A percentile compares a stretch with the other conserved stretches of the same genome.
phyloP scores from a whole-genome alignment of 2,329 filamentous ascomycete genomes.

The Aspergillus calidoustus region DNA sequence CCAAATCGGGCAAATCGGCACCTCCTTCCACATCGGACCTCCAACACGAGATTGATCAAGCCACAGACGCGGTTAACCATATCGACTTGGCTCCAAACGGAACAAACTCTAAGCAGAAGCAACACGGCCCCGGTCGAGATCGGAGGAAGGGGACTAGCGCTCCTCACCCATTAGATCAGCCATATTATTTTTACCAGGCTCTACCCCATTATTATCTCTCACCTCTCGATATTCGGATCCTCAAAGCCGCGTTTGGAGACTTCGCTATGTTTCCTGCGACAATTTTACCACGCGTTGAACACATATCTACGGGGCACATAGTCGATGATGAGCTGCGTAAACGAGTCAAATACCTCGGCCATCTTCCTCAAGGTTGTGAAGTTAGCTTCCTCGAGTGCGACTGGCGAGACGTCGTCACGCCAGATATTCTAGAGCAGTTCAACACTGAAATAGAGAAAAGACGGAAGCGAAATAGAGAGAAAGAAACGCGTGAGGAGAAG shows the following conservation, averaged over 20 bases:
- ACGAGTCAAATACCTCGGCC: slow-evolving; percentile 82
- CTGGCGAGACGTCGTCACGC: slow-evolving; percentile 85
- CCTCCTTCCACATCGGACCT: slow-evolving; percentile 26
- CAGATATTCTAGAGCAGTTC: slow-evolving; percentile 76
- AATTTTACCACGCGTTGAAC: slow-evolving; percentile 83
- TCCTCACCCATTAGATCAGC: slow-evolving; percentile 53
- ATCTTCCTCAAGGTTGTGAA: slow-evolving; percentile 87
- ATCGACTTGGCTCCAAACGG: slow-evolving; percentile 26
- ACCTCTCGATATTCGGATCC: slow-evolving; percentile 86
- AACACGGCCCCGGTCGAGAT: slow-evolving; percentile 19
- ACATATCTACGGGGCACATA: slow-evolving; percentile 84
- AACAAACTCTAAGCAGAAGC: slow-evolving; percentile 32
- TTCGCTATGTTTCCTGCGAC: slow-evolving; percentile 84
- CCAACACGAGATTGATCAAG: slow-evolving; percentile 26
- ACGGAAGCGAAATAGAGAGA: slow-evolving; percentile 77
- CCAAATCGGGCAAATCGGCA: slow-evolving; percentile 49
- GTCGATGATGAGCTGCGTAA: slow-evolving; percentile 84
- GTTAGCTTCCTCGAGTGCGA: slow-evolving; percentile 92
- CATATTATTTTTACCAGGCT: slow-evolving; percentile 87
- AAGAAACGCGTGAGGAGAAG: slow-evolving; percentile 83
- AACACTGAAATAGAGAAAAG: slow-evolving; percentile 75
- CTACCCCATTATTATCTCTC: slow-evolving; percentile 88
- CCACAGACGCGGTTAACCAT: slow-evolving; percentile 32
- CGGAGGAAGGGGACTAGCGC: slow-evolving; percentile 43
- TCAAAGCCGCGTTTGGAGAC: slow-evolving; percentile 84